Evolutionary conservation across 2,329 filamentous ascomycete species (phyloP), one percentile per base, ranked within the genome.

Genomic region (Calonectria hongkongensis): DNA sequence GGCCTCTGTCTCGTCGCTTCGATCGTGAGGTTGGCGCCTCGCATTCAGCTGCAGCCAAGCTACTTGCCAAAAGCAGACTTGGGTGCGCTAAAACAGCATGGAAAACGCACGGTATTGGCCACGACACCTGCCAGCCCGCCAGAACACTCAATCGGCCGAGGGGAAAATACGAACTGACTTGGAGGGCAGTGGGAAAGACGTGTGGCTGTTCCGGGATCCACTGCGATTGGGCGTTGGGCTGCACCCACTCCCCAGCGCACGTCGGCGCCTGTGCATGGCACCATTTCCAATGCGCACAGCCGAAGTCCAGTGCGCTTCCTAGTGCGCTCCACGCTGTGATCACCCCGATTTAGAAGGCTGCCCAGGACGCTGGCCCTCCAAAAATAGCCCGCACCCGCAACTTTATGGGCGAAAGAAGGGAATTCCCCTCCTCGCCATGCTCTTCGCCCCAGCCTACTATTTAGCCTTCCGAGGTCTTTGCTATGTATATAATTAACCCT

Each of bases 101-200:
- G 54, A 27, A 27, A 39, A 15, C 21, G 15, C 33, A 60, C 21
- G 36, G 58, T 27, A 36, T 41, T 63, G 66, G 33, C 33, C 43
- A 41, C 51, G 28, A 33, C n/a, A 33, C 21, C n/a, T 25, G 36
- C 54, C 33, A 41, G 12, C 36, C 54, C 33, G 54, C 54, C 54
- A 58, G 33, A 60, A 15, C 54, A 68, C 51, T 78, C 73, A 71
- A 69, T 76, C 70, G 65, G 63, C 66, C 65, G 56, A 71, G 51
- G 33, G 72, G 41, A 28, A 65, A 79, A 79, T 79, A 79, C 78
- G 78, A 79, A 79, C 76, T 79, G 69, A 36, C 68, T 72, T 75
- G 78, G 78, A 76, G 78, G 77, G 77, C 76, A 73, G 75, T 64
- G 73, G 56, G 71, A 68, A 25, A 72, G 65, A 63, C 62, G 72